Conservation (phyloP, 345 rosid genomes). For the Turnera subulata region DNA sequence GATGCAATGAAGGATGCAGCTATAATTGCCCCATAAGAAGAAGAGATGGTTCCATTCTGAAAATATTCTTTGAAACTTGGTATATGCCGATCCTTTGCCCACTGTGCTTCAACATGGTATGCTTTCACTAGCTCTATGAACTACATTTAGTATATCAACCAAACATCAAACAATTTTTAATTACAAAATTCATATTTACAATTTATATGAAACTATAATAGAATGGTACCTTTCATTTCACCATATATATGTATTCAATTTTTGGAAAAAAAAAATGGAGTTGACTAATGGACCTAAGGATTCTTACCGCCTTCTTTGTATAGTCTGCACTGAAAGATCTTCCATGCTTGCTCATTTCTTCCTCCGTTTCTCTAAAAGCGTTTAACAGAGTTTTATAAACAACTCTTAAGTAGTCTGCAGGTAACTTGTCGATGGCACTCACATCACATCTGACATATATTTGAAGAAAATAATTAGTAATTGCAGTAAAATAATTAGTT, state of each 20-base stretch:
- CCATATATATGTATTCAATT: no score
- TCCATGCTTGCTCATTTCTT: neutral
- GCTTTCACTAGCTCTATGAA: no score
- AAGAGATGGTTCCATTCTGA: slow-evolving; percentile 10
- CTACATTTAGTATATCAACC: no score
- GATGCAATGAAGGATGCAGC: slow-evolving; percentile 19
- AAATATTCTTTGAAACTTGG: slow-evolving; percentile 30
- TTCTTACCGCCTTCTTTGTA: slow-evolving; percentile 4
- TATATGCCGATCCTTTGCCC: slow-evolving; percentile 14
- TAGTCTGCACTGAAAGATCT: neutral
- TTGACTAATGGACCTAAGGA: neutral
- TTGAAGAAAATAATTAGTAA: neutral
- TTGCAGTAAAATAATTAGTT: neutral
- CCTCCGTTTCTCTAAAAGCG: slow-evolving; percentile 4
- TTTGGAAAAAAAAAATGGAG: no score
- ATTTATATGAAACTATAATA: no score
- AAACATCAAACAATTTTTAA: no score
- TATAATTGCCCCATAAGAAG: slow-evolving; percentile 11
- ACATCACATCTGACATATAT: neutral
- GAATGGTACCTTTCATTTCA: no score
- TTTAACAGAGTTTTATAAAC: neutral
- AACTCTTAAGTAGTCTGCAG: slow-evolving; percentile 7
- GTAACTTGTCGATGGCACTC: neutral
- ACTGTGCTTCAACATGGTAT: slow-evolving; percentile 23
- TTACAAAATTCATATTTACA: no score